Evolutionary conservation across 805 yeast genomes (phyloP), one percentile per base, ranked within the genome.

Genomic region (Hyphopichia homilentoma): DNA sequence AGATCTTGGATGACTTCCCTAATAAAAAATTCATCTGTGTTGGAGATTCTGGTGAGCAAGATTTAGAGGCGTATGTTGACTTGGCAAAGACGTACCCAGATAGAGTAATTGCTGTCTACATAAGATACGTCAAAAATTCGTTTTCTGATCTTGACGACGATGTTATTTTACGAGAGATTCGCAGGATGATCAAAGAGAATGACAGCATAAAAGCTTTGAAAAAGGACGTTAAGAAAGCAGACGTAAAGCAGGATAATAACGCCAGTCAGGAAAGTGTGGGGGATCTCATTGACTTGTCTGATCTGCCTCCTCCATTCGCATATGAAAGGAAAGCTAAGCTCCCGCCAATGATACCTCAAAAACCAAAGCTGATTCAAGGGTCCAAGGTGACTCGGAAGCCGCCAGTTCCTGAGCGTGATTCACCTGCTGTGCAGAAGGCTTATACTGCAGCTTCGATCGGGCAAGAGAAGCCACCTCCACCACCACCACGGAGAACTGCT

Each of bases 41-140:
- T 11, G 99, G 99, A 20, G 99, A 93, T 54, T 82, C 96, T 2
- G 97, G 97, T 2, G 98, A 93, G 52, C 82, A 81, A 43, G 99
- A 93, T 61, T 63, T 90, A 26, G 98, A 94, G 50, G 95, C 97
- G 0, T 93, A 93, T 53, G 70, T 77, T 5, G 81, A 81, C 17
- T 60, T 88, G 21, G 84, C 94, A 0, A 59, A 65, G 24, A 43
- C 52, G 20, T 76, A 63, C 46, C 95, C 96, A 0, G 59, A 65
- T 4, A 81, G 77, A 40, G 67, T 93, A 0, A 41, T 73, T 15
- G 94, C 83, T 1, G 85, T 93, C 4, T 89, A 77, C 52, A 84
- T 93, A 21, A 65, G 97, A 25, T 84, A 84, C 29, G 84, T 94
- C 5, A 71, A 73, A 7, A 71, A 73, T 26, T 81, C 90, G 1